Conservation (phyloP, 371 early-diverging fungal species). For the Mortierella sp. region DNA sequence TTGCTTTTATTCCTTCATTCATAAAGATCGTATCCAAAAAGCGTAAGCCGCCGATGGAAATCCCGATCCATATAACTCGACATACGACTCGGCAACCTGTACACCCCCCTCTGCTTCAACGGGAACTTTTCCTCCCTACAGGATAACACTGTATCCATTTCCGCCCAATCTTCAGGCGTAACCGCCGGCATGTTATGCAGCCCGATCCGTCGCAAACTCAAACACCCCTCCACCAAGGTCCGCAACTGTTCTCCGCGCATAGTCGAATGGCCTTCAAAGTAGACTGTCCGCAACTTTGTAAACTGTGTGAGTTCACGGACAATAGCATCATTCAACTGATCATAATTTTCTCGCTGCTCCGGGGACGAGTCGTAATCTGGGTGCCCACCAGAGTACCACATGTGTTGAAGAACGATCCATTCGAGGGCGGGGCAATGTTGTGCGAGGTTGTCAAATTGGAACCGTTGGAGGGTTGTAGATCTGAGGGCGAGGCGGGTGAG, state of each 20-base stretch:
- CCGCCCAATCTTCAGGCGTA: background rate
- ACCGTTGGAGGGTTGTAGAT: background rate
- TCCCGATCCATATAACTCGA: background rate
- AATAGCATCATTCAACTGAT: background rate
- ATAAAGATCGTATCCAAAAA: background rate
- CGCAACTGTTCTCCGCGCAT: constrained; percentile 12
- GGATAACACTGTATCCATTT: background rate
- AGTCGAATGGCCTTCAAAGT: constrained; percentile 34
- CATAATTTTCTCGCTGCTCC: background rate
- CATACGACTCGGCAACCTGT: constrained; percentile 2
- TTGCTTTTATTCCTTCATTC: background rate
- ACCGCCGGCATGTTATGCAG: constrained; percentile 2
- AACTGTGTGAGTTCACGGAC: constrained; percentile 14
- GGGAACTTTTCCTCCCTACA: background rate
- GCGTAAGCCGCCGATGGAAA: background rate
- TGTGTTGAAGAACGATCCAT: constrained; percentile 21
- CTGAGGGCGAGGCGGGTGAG: constrained; percentile 28
- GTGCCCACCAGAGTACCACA: background rate
- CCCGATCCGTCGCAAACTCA: constrained; percentile 20
- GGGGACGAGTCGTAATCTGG: background rate
- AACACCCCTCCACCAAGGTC: background rate
- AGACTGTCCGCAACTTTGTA: constrained; percentile 17
- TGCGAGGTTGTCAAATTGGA: constrained; percentile 16
- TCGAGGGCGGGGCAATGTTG: constrained; percentile 33
- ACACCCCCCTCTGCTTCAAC: background rate